Evolutionary conservation across 495 filamentous ascomycete species (phyloP).

Genomic region (Jackrogersella multiformis): DNA sequence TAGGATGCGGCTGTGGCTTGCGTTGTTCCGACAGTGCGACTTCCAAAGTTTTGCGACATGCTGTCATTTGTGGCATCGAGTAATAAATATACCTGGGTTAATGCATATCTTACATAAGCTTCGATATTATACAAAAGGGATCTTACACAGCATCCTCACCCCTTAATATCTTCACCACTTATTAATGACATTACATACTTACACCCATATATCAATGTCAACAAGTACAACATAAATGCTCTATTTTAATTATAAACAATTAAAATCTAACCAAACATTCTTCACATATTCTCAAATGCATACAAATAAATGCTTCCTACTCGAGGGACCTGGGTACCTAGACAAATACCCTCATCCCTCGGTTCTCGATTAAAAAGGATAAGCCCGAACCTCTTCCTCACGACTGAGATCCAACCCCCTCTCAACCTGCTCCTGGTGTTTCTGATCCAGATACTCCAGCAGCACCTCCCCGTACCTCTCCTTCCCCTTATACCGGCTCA

Average conservation of each 20-base stretch:
- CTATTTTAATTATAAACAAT: not conserved
- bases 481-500: conserved; percentile 83
- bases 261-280: no score
- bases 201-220: no score
- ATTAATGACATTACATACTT: no score
- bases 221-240: no score
- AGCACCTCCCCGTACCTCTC: conserved; percentile 81
- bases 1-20: not conserved
- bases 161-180: no score
- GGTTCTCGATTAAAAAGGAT: conserved; percentile 39
- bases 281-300: not conserved
- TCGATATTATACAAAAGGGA: not conserved
- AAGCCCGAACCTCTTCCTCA: conserved; percentile 65
- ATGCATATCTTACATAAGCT: no score
- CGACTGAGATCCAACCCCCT: conserved; percentile 68
- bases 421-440: conserved; percentile 79
- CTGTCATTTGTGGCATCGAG: conserved; percentile 22
- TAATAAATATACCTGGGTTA: not conserved
- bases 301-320: not conserved
- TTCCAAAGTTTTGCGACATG: no score
- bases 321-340: no score
- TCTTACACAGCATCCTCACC: no score
- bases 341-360: not conserved
- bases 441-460: conserved; percentile 82
- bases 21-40: conserved; percentile 32